A percentile compares a stretch with the other conserved stretches of the same genome.
Conservation (phyloP, 768 basidiomycete genomes). For the Lactarius trivialis region DNA sequence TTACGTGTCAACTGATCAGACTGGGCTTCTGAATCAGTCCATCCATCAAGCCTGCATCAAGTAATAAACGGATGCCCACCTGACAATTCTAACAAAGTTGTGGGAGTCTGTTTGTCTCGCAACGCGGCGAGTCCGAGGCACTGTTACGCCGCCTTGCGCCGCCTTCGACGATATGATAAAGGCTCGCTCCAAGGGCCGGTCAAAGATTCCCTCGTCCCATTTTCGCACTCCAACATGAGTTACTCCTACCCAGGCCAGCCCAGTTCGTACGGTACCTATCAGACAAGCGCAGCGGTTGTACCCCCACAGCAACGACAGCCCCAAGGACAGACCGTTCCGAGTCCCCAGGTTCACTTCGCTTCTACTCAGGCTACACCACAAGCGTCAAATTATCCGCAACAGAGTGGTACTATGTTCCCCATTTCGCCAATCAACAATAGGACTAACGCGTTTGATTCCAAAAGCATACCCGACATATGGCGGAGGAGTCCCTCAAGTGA, state of each 20-base stretch:
- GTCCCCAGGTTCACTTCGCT: neutral
- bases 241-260: neutral
- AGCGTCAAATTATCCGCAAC: neutral
- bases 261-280: neutral
- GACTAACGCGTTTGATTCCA: neutral
- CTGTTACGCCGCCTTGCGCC: neutral
- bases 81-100: neutral
- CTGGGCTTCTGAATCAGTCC: constrained; percentile 3
- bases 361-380: neutral
- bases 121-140: neutral
- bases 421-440: neutral
- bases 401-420: neutral
- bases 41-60: neutral
- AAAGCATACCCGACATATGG: too few species aligned
- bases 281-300: neutral
- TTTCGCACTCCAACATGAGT: neutral
- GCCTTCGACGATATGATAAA: constrained; percentile 3
- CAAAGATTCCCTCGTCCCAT: neutral
- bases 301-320: neutral
- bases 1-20: neutral
- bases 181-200: neutral
- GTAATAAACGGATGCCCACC: neutral
- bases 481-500: too few species aligned
- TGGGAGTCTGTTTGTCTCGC: constrained; percentile 10
- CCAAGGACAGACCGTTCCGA: too few species aligned